Percentiles rank a stretch among this genome's conserved stretches.
phyloP scores from a whole-genome alignment of 345 rosid species.

The Viola odorata region DNA sequence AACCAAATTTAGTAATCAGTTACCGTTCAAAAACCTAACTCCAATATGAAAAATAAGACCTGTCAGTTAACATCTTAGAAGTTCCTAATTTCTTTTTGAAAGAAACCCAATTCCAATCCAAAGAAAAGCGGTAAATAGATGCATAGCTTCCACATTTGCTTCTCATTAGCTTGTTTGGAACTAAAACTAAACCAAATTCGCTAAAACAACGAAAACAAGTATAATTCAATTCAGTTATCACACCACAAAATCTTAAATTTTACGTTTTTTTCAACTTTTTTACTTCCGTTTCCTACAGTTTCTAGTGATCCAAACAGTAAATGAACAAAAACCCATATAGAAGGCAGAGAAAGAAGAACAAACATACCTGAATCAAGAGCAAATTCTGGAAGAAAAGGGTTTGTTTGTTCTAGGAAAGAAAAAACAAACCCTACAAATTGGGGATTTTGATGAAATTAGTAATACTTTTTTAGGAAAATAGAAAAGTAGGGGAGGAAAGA shows the following conservation, averaged over 20 bases:
- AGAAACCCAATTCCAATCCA: too few relatives aligned
- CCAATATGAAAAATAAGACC: too few relatives aligned
- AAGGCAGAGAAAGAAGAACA: background rate
- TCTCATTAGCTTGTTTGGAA: too few relatives aligned
- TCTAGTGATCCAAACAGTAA: constrained; percentile 16
- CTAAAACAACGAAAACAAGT: too few relatives aligned
- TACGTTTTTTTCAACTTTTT: background rate
- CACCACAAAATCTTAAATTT: background rate
- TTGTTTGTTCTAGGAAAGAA: constrained; percentile 11
- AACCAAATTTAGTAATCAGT: background rate
- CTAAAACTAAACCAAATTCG: too few relatives aligned
- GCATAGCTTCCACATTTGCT: too few relatives aligned
- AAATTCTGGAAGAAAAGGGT: background rate
- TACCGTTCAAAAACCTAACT: too few relatives aligned
- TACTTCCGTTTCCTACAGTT: background rate
- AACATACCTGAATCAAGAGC: constrained; percentile 17
- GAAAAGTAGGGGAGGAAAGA: background rate
- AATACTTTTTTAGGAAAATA: background rate
- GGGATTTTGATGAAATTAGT: background rate
- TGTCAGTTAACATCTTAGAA: too few relatives aligned
- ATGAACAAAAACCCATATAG: background rate
- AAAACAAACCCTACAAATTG: constrained; percentile 23
- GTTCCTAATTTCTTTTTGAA: too few relatives aligned
- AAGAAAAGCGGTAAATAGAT: too few relatives aligned
- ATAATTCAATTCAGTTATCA: background rate